phyloP scores from a whole-genome alignment of 371 early-diverging fungal genomes.

The Amoeboaphelidium protococcarum region DNA sequence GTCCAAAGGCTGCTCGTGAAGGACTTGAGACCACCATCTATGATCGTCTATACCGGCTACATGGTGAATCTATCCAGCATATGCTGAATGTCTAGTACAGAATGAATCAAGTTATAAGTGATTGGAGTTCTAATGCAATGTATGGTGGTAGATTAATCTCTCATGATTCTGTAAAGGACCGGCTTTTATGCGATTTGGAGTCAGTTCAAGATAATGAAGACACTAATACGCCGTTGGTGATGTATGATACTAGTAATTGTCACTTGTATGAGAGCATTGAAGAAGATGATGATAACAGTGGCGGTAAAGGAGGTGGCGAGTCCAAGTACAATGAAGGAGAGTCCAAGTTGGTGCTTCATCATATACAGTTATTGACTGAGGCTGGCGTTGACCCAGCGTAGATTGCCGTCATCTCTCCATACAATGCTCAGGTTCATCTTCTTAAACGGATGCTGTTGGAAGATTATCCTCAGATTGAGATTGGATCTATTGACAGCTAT shows the following conservation, averaged over 20 bases:
- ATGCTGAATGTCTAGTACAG: slow-evolving; percentile 64
- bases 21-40: slow-evolving; percentile 31
- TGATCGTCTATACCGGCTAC: slow-evolving; percentile 29
- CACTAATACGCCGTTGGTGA: slow-evolving; percentile 27
- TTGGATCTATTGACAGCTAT: slow-evolving; percentile 81
- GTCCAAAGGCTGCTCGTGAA: not conserved
- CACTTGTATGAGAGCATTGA: slow-evolving; percentile 27
- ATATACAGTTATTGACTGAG: slow-evolving; percentile 26
- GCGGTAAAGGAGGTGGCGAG: slow-evolving; percentile 5
- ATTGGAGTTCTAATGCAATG: slow-evolving; percentile 36
- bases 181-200: slow-evolving; percentile 31
- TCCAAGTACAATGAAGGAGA: slow-evolving; percentile 36
- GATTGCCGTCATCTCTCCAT: slow-evolving; percentile 67
- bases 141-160: too few relatives aligned
- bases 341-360: slow-evolving; percentile 27
- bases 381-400: slow-evolving; percentile 30
- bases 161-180: too few relatives aligned
- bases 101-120: slow-evolving; percentile 55
- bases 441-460: slow-evolving; percentile 15
- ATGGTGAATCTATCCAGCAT: slow-evolving; percentile 24
- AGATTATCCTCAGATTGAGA: slow-evolving; percentile 28
- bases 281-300: slow-evolving; percentile 9
- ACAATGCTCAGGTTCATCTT: slow-evolving; percentile 42
- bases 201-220: slow-evolving; percentile 25
- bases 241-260: slow-evolving; percentile 45